Conservation (phyloP, 345 rosid species). For the Adansonia digitata region DNA sequence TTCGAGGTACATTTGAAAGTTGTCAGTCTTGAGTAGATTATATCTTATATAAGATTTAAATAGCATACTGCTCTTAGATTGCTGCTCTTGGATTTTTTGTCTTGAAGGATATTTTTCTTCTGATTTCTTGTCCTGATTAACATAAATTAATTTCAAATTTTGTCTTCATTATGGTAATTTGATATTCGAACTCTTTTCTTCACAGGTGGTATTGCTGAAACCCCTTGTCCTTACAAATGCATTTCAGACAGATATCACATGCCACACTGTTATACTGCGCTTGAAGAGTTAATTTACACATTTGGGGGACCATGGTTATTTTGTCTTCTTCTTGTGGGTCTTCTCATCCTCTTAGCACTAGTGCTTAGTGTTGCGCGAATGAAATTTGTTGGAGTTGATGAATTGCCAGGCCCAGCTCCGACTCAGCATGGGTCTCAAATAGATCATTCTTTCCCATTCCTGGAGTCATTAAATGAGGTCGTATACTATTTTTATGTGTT, state of each 20-base stretch:
- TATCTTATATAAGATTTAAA: not conserved
- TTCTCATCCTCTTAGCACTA: too few species aligned
- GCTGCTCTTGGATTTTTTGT: not conserved
- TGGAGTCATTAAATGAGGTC: conserved; percentile 97
- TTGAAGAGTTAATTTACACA: conserved; percentile 93
- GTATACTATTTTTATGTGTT: conserved; percentile 16
- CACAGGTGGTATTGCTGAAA: conserved; percentile 84
- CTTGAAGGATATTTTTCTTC: not conserved
- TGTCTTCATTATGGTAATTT: not conserved
- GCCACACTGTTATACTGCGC: too few species aligned
- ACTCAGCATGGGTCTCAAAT: too few species aligned
- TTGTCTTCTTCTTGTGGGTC: conserved; percentile 79
- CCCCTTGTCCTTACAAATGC: conserved; percentile 91
- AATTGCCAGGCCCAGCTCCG: conserved; percentile 86
- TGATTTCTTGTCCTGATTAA: not conserved
- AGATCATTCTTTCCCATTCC: too few species aligned
- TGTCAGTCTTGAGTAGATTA: not conserved
- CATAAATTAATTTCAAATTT: not conserved
- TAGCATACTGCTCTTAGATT: not conserved
- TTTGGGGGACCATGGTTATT: conserved; percentile 99
- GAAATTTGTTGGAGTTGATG: conserved; percentile 96
- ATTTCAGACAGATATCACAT: conserved; percentile 91
- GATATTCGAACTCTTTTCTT: conserved; percentile 4
- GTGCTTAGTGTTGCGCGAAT: conserved; percentile 97
- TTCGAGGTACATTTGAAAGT: conserved; percentile 89